Evolutionary conservation across 305 asterid species (phyloP).

Genomic region (Fraxinus nigra): DNA sequence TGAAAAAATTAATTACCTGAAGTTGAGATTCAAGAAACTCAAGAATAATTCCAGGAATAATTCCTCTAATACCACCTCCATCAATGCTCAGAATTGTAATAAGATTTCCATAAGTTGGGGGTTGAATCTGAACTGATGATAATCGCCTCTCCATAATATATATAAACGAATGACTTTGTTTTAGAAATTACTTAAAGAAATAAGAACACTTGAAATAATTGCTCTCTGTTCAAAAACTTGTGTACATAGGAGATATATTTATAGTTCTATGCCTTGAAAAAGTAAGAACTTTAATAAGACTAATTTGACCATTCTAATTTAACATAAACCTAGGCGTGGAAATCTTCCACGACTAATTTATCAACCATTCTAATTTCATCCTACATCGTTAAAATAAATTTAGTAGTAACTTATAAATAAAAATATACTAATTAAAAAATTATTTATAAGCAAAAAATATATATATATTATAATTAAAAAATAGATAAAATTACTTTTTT

Average conservation of each 20-base stretch:
- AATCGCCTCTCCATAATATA: not conserved
- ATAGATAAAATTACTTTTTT: too few relatives aligned
- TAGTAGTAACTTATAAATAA: too few relatives aligned
- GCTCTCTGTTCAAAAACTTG: not conserved
- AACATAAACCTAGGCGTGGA: not conserved
- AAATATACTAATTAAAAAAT: too few relatives aligned
- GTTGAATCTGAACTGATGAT: conserved; percentile 23
- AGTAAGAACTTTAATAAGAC: not conserved
- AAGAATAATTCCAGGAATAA: conserved; percentile 39
- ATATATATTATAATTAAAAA: too few relatives aligned
- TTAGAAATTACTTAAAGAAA: not conserved
- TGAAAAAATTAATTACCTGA: conserved; percentile 25
- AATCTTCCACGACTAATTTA: not conserved
- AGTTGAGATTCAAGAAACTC: conserved; percentile 46
- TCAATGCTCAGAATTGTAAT: conserved; percentile 48
- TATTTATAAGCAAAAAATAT: too few relatives aligned
- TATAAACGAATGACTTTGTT: not conserved
- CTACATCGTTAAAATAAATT: too few relatives aligned
- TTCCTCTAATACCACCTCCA: conserved; percentile 51
- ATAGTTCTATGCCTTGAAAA: not conserved
- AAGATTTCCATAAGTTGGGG: conserved; percentile 30
- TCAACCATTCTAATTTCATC: not conserved
- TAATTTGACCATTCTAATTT: too few relatives aligned
- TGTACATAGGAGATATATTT: not conserved
- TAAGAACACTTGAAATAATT: not conserved